Evolutionary conservation across 2,329 filamentous ascomycete species (phyloP).

Genomic region (Venturia asperata): DNA sequence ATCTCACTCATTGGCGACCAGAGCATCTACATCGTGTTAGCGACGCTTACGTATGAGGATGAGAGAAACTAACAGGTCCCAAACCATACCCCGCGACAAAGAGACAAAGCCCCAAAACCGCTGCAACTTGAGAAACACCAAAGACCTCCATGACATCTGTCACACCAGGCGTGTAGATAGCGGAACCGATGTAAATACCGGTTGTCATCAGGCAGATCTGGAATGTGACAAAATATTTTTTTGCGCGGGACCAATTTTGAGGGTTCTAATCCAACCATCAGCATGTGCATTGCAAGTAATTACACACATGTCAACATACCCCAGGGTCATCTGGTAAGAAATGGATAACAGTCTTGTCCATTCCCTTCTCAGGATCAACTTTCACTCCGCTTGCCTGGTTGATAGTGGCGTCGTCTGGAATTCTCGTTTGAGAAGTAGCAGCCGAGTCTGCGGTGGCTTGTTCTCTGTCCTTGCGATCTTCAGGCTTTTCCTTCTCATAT

Average conservation of each 20-base stretch:
- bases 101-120: slow-evolving; percentile 24
- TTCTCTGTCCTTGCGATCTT: neutral
- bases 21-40: slow-evolving; percentile 58
- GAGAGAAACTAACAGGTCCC: slow-evolving; percentile 50
- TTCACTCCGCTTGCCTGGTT: slow-evolving; percentile 29
- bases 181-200: slow-evolving; percentile 19
- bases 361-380: slow-evolving; percentile 46
- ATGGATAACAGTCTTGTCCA: slow-evolving; percentile 32
- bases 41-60: slow-evolving; percentile 62
- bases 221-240: slow-evolving; percentile 18
- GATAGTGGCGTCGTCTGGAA: slow-evolving; percentile 23
- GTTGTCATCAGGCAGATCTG: slow-evolving; percentile 16
- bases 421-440: slow-evolving; percentile 23
- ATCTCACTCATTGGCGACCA: slow-evolving; percentile 69
- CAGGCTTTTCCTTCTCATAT: slow-evolving; percentile 19
- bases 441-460: slow-evolving; percentile 18
- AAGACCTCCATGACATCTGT: slow-evolving; percentile 22
- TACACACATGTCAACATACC: slow-evolving; percentile 21
- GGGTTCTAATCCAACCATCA: slow-evolving; percentile 15
- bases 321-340: slow-evolving; percentile 18
- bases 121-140: slow-evolving; percentile 22
- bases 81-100: slow-evolving; percentile 49
- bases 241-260: slow-evolving; percentile 18
- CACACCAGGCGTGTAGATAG: slow-evolving; percentile 19
- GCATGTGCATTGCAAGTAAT: too few species aligned